Conservation (phyloP, 345 rosid species). For the Citrus reticulata region DNA sequence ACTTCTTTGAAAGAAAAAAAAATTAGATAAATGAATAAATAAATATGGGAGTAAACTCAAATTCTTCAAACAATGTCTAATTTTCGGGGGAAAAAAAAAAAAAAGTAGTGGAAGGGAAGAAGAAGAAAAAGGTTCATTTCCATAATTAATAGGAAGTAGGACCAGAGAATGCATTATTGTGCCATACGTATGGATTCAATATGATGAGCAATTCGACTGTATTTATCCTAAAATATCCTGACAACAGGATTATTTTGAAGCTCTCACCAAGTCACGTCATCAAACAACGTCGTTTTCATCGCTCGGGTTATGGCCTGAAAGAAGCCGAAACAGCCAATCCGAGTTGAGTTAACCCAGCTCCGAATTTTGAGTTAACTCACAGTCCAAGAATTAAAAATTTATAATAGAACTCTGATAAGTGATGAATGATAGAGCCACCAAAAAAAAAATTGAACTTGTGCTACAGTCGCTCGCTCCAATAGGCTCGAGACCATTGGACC, state of each 20-base stretch:
- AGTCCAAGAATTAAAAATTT: neutral
- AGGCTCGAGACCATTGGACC: conserved; percentile 36
- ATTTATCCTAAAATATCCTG: neutral
- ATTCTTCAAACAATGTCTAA: neutral
- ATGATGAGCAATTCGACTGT: neutral
- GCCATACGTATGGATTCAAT: neutral
- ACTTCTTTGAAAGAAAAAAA: no score
- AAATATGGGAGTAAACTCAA: neutral
- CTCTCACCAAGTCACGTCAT: neutral
- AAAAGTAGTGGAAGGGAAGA: neutral
- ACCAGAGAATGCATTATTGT: conserved; percentile 9
- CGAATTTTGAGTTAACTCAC: neutral
- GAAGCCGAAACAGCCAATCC: neutral
- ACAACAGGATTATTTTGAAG: neutral
- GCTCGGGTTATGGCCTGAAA: neutral
- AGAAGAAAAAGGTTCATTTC: neutral
- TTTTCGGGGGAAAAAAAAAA: no score
- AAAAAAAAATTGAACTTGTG: no score
- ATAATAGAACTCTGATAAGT: neutral
- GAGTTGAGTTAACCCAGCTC: neutral
- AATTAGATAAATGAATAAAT: neutral
- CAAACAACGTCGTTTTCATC: neutral
- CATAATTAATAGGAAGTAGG: neutral
- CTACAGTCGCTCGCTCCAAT: conserved; percentile 5
- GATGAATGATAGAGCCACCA: no score